A percentile compares a stretch with the other conserved stretches of the same genome.
These are phyloP conservation scores for Geotrichum aggregatum DNA, from an alignment of 1,139 yeast species.

Conservation along the genomic window DNA sequence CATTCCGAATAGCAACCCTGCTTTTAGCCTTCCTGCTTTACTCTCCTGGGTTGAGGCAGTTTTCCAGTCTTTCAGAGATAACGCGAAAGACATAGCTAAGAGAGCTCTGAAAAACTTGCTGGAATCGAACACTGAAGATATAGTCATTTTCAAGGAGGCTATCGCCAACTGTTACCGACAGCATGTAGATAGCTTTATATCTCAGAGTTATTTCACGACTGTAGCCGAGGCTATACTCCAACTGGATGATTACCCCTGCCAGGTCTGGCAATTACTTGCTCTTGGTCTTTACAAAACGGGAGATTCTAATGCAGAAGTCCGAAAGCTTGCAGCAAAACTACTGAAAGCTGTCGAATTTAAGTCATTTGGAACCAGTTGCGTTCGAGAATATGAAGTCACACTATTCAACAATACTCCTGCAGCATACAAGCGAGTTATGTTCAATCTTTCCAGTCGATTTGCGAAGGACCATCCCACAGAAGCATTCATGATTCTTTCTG, in stretches of 20 bases:
- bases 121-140: constrained; percentile 52
- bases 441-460: constrained; percentile 60
- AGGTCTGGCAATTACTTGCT: constrained; percentile 57
- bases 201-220: constrained; percentile 65
- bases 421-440: constrained; percentile 72
- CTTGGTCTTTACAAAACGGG: constrained; percentile 68
- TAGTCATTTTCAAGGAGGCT: constrained; percentile 58
- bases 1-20: constrained; percentile 42
- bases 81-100: constrained; percentile 60
- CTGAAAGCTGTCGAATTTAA: constrained; percentile 54
- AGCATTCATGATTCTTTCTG: constrained; percentile 61
- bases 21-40: constrained; percentile 67
- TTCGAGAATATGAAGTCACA: constrained; percentile 54
- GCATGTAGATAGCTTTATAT: constrained; percentile 43
- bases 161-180: constrained; percentile 61
- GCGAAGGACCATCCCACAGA: constrained; percentile 57
- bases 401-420: constrained; percentile 64
- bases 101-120: constrained; percentile 70
- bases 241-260: constrained; percentile 43
- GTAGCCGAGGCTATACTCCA: constrained; percentile 58
- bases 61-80: constrained; percentile 56
- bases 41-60: constrained; percentile 76
- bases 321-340: constrained; percentile 59
- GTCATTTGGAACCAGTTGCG: constrained; percentile 46
- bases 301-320: constrained; percentile 54